phyloP scores from a whole-genome alignment of 768 basidiomycete genomes.

The Pulveroboletus sp. region DNA sequence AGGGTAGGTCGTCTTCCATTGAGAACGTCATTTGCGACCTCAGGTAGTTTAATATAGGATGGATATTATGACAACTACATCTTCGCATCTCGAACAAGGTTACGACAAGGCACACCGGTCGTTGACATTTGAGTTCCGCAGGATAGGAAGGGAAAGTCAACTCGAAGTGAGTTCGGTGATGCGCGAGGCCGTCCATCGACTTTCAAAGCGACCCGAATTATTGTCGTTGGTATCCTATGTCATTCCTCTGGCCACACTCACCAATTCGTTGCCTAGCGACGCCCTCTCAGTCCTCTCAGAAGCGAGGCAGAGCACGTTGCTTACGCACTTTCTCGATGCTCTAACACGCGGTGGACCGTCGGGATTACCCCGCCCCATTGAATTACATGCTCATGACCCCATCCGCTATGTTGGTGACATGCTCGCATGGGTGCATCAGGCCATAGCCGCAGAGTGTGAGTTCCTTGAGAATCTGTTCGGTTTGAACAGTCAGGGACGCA shows the following conservation, averaged over 20 bases:
- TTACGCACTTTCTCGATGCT: slow-evolving; percentile 80
- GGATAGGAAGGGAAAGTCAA: slow-evolving; percentile 68
- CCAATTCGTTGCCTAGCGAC: slow-evolving; percentile 47
- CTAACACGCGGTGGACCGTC: slow-evolving; percentile 85
- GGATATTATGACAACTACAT: slow-evolving; percentile 85
- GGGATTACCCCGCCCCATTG: slow-evolving; percentile 87
- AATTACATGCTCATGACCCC: slow-evolving; percentile 97
- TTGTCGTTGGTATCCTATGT: slow-evolving; percentile 36
- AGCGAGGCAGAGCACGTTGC: slow-evolving; percentile 76
- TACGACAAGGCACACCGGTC: slow-evolving; percentile 88
- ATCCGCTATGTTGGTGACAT: slow-evolving; percentile 96
- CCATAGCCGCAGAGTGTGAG: slow-evolving; percentile 91
- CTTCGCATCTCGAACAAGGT: slow-evolving; percentile 79
- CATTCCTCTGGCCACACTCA: neutral
- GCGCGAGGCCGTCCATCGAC: slow-evolving; percentile 66
- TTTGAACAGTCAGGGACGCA: slow-evolving; percentile 45
- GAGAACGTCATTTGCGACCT: neutral
- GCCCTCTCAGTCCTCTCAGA: slow-evolving; percentile 71
- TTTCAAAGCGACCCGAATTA: slow-evolving; percentile 76
- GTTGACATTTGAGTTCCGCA: slow-evolving; percentile 80
- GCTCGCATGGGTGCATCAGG: slow-evolving; percentile 97
- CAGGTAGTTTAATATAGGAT: slow-evolving; percentile 43
- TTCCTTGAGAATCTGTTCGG: slow-evolving; percentile 87
- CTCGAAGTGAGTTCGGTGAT: slow-evolving; percentile 64
- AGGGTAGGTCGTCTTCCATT: slow-evolving; percentile 46